Base-by-base conservation (phyloP, 1,284 basidiomycete genomes). In the Rhodotorula sp. region DNA sequence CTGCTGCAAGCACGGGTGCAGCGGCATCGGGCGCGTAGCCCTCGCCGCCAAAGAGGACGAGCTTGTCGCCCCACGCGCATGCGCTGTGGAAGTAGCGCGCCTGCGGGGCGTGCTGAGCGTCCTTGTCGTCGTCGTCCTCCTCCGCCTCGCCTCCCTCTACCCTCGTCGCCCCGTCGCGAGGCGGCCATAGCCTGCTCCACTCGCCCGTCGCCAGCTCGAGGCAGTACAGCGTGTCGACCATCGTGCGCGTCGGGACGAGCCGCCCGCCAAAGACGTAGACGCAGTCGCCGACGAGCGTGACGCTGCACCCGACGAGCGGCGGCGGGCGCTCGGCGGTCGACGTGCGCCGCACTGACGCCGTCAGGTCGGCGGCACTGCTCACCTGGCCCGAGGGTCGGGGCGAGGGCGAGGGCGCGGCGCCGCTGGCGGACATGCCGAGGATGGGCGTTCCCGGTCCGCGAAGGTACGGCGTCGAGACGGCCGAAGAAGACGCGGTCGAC, bases 31-130 rank as follows among this genome's bases (percentile, higher is more conserved):
- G 87, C 86, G 72, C 85, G 80, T 91, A 90, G 73, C 90, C 90
- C 92, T 97, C 96, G 25, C 94, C 93, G 41, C 93, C 93, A 79
- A 96, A 96, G 66, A 95, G 85, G 69, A 97, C 88, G 63, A 97
- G 85, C 79, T 91, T 89, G 81, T 91, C 89, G 78, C 90, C 81
- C 90, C 92, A 96, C 62, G 89, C 84, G 81, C 97, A 93, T 42
- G 92, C 88, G 71, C 91, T 92, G 81, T 96, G 93, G 79, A 96
- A 96, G 81, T 96, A 97, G 4, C 74, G 63, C 21, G 74, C 55
- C 34, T 56, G 63, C 16, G 61, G 74, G n/a, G 23, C 62, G 1
- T 56, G 23, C 44, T 2, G 12, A 50, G 10, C 21, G 17, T 49
- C 10, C 27, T 17, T 21, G 34, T n/a, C 52, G 42, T 13, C 42